Evolutionary conservation across 2,329 filamentous ascomycete genomes (phyloP).

Genomic region (Neofusicoccum sp.): DNA sequence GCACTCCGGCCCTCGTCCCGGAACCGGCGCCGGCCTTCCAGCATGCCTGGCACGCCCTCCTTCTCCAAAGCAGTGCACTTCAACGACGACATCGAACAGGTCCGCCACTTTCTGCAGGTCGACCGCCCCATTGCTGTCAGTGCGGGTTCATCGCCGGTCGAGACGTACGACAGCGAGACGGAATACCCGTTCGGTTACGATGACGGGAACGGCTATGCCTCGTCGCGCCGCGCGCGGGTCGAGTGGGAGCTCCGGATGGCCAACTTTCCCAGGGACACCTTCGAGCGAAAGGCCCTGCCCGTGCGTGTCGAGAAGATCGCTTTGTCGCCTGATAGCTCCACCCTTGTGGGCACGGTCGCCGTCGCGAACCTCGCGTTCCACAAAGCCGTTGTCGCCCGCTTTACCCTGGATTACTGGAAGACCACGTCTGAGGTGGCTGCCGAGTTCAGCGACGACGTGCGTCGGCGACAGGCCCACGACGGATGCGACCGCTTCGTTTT

Average conservation of each 20-base stretch:
- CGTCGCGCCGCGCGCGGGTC: slow-evolving; percentile 50
- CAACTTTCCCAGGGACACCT: slow-evolving; percentile 76
- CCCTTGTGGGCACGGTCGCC: slow-evolving; percentile 77
- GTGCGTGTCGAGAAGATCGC: slow-evolving; percentile 85
- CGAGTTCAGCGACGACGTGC: slow-evolving; percentile 82
- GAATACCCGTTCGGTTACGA: slow-evolving; percentile 82
- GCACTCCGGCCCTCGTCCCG: slow-evolving; percentile 80
- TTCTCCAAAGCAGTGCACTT: slow-evolving; percentile 99
- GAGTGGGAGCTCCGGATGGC: slow-evolving; percentile 87
- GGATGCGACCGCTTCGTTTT: slow-evolving; percentile 90
- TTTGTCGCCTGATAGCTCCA: slow-evolving; percentile 86
- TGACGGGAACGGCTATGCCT: slow-evolving; percentile 40
- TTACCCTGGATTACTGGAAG: slow-evolving; percentile 98
- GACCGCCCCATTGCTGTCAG: slow-evolving; percentile 96
- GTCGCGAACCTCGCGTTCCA: slow-evolving; percentile 89
- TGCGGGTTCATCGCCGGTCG: slow-evolving; percentile 87
- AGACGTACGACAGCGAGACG: slow-evolving; percentile 80
- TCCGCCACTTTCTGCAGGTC: slow-evolving; percentile 91
- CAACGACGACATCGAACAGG: slow-evolving; percentile 93
- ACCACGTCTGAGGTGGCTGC: slow-evolving; percentile 92
- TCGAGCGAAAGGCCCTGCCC: slow-evolving; percentile 64
- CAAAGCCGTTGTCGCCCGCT: slow-evolving; percentile 86
- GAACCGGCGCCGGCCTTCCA: slow-evolving; percentile 73
- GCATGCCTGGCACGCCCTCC: slow-evolving; percentile 95
- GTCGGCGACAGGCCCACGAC: slow-evolving; percentile 64